Percentiles rank a stretch among this genome's conserved stretches.
Conservation (phyloP, 768 basidiomycete species). For the Hericium coralloides region DNA sequence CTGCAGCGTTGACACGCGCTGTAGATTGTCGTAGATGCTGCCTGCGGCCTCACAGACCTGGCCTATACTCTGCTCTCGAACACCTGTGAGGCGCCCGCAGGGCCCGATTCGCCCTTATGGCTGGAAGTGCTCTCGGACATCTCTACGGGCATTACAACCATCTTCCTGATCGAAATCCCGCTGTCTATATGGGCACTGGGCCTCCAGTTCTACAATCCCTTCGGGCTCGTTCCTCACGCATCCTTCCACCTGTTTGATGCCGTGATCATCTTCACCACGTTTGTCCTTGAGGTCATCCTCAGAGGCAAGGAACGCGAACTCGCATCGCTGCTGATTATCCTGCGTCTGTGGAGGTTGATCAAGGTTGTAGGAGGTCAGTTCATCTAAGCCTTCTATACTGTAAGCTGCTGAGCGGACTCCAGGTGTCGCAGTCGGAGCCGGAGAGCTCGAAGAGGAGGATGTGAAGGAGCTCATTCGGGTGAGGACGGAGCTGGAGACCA, state of each 20-base stretch:
- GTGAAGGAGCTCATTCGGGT: conserved; percentile 40
- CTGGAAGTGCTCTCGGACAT: conserved; percentile 51
- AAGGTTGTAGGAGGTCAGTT: conserved; percentile 56
- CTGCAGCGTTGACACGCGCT: background rate
- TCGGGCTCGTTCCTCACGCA: conserved; percentile 43
- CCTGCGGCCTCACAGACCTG: conserved; percentile 66
- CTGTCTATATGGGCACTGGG: conserved; percentile 61
- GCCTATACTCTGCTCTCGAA: conserved; percentile 55
- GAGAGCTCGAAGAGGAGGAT: conserved; percentile 54
- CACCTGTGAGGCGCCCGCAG: conserved; percentile 34
- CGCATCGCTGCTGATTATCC: conserved; percentile 56
- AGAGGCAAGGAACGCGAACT: conserved; percentile 64
- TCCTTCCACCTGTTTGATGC: conserved; percentile 70
- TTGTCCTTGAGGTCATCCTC: conserved; percentile 61
- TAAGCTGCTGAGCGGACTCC: background rate
- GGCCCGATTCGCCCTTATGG: conserved; percentile 45
- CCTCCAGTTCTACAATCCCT: conserved; percentile 50
- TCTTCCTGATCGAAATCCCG: conserved; percentile 77
- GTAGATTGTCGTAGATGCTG: conserved; percentile 55
- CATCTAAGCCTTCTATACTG: conserved; percentile 16
- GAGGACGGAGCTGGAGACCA: conserved; percentile 37
- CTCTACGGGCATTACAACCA: conserved; percentile 57
- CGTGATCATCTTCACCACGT: conserved; percentile 60
- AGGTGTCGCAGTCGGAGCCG: conserved; percentile 73
- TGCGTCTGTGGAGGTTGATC: conserved; percentile 76